Evolutionary conservation across 2,329 filamentous ascomycete species (phyloP).

Genomic region (Aspergillus nomiae): DNA sequence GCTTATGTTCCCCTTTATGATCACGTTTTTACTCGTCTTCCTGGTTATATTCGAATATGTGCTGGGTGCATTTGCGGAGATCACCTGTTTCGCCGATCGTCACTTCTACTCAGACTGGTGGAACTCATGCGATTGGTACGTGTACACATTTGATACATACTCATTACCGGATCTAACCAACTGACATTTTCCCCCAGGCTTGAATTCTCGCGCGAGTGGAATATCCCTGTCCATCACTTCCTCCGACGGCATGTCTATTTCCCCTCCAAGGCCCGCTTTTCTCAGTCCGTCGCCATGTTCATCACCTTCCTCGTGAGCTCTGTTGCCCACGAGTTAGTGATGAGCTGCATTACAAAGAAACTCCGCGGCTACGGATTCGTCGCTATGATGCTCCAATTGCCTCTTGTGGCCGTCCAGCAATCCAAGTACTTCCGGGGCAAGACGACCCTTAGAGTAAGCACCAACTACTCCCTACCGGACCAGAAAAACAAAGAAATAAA

Average conservation of each 20-base stretch:
- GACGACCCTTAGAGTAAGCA: constrained; percentile 70
- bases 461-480: not conserved
- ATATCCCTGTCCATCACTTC: constrained; percentile 95
- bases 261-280: constrained; percentile 75
- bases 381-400: constrained; percentile 95
- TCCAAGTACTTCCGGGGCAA: constrained; percentile 73
- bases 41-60: constrained; percentile 98
- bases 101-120: constrained; percentile 85
- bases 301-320: constrained; percentile 92
- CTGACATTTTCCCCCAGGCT: constrained; percentile 56
- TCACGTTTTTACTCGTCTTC: constrained; percentile 92
- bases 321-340: constrained; percentile 88
- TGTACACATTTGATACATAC: not conserved
- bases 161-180: not conserved
- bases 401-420: constrained; percentile 88
- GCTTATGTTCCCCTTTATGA: constrained; percentile 95
- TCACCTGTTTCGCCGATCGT: constrained; percentile 88
- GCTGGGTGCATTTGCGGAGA: constrained; percentile 89
- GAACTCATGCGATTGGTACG: constrained; percentile 59
- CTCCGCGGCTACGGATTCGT: constrained; percentile 90
- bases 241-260: constrained; percentile 92
- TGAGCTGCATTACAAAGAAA: constrained; percentile 98
- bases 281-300: constrained; percentile 74
- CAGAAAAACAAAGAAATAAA: not conserved
- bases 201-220: constrained; percentile 96